Evolutionary conservation across 176 grass and related monocot genomes (phyloP).

Genomic region (Thinopyrum elongatum): DNA sequence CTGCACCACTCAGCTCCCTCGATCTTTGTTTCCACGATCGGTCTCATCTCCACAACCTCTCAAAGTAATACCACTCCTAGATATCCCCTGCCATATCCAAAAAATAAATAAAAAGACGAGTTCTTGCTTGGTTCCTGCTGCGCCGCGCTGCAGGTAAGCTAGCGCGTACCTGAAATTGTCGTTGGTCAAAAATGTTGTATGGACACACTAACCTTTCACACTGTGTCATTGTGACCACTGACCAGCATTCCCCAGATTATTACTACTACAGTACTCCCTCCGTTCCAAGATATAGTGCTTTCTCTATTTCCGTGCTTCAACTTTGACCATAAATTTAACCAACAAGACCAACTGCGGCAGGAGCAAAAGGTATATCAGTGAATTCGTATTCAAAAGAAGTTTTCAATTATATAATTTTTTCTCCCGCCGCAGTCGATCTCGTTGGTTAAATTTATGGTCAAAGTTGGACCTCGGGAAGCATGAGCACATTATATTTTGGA

Average conservation of each 20-base stretch:
- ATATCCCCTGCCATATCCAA: not conserved
- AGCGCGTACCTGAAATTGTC: not conserved
- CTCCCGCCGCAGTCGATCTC: too few relatives aligned
- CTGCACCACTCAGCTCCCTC: not conserved
- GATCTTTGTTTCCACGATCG: not conserved
- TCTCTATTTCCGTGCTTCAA: too few relatives aligned
- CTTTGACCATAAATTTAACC: too few relatives aligned
- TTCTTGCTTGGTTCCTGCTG: not conserved
- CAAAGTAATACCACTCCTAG: not conserved
- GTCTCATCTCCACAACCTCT: not conserved
- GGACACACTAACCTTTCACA: not conserved
- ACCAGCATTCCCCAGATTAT: not conserved
- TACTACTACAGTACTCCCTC: not conserved
- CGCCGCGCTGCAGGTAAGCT: not conserved
- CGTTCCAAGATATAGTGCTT: too few relatives aligned
- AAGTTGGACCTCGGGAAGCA: too few relatives aligned
- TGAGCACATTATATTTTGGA: too few relatives aligned
- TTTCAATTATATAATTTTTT: too few relatives aligned
- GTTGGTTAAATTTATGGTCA: too few relatives aligned
- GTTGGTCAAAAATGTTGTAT: not conserved
- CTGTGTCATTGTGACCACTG: not conserved
- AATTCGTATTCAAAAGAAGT: too few relatives aligned
- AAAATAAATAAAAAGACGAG: not conserved
- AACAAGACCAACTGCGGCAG: too few relatives aligned
- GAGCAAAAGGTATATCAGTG: too few relatives aligned